phyloP scores from a whole-genome alignment of 2,329 filamentous ascomycete genomes.

The Tolypocladium guangdongense region DNA sequence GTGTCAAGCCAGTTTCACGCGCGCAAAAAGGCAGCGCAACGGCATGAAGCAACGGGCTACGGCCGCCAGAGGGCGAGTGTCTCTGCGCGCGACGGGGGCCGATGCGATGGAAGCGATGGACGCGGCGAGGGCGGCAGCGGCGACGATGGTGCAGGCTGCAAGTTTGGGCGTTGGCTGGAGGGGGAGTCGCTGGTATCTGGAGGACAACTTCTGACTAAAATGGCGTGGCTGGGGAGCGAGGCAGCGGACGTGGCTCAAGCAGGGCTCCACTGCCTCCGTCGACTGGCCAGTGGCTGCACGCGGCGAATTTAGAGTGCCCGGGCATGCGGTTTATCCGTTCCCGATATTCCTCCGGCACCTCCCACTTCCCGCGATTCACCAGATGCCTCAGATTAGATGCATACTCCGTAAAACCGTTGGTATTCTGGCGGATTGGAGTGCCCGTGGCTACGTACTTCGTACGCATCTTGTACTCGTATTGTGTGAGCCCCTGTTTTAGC shows the following conservation, averaged over 20 bases:
- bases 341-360: not conserved
- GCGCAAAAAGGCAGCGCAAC: slow-evolving; percentile 16
- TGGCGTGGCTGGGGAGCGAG: slow-evolving; percentile 26
- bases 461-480: no score
- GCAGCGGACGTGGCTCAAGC: not conserved
- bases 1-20: slow-evolving; percentile 18
- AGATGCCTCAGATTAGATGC: no score
- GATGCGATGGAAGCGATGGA: slow-evolving; percentile 9
- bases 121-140: slow-evolving; percentile 6
- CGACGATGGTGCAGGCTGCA: slow-evolving; percentile 8
- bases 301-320: not conserved
- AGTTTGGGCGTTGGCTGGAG: slow-evolving; percentile 6
- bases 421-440: no score
- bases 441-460: not conserved
- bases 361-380: no score
- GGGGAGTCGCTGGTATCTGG: slow-evolving; percentile 9
- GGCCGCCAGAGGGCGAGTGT: slow-evolving; percentile 11
- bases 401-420: no score
- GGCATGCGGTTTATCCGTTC: not conserved
- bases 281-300: slow-evolving; percentile 2
- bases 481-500: not conserved
- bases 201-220: slow-evolving; percentile 15
- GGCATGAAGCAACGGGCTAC: slow-evolving; percentile 14
- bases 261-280: slow-evolving; percentile 1
- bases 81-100: slow-evolving; percentile 13